Evolutionary conservation across 129 eudicot genomes (phyloP).

Genomic region (Chrysanthemum makinoi): DNA sequence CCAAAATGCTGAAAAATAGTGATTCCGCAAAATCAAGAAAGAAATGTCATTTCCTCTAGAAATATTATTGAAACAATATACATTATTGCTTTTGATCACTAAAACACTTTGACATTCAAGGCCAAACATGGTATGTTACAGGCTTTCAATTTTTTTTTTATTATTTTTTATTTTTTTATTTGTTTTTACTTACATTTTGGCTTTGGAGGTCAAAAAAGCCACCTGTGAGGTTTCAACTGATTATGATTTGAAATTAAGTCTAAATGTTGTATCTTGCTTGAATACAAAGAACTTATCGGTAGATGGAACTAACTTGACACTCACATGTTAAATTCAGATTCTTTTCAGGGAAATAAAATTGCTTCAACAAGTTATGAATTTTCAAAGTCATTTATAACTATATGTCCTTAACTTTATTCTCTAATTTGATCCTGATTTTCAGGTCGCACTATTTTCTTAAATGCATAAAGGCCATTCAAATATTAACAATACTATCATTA

Average conservation of each 20-base stretch:
- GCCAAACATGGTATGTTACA: background rate
- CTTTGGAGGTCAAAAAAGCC: conserved; percentile 16
- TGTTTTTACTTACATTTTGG: background rate
- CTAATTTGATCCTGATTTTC: background rate
- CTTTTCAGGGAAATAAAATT: no score
- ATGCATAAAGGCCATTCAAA: background rate
- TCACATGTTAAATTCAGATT: no score
- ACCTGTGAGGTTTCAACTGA: background rate
- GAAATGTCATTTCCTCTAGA: background rate
- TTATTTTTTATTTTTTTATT: no score
- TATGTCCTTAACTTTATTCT: background rate
- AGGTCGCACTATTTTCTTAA: background rate
- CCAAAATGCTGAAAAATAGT: conserved; percentile 84
- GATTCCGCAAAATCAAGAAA: conserved; percentile 52
- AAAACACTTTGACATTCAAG: no score
- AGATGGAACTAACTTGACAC: no score
- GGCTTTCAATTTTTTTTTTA: background rate
- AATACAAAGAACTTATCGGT: no score
- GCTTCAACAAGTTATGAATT: no score
- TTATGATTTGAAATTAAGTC: background rate
- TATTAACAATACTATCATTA: background rate
- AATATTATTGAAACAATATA: background rate
- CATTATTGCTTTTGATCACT: no score
- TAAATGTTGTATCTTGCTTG: no score
- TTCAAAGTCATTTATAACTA: background rate